Evolutionary conservation across 306 rosid species (phyloP), one percentile per base, ranked within the genome.

Genomic region (Rubus parviflorus): DNA sequence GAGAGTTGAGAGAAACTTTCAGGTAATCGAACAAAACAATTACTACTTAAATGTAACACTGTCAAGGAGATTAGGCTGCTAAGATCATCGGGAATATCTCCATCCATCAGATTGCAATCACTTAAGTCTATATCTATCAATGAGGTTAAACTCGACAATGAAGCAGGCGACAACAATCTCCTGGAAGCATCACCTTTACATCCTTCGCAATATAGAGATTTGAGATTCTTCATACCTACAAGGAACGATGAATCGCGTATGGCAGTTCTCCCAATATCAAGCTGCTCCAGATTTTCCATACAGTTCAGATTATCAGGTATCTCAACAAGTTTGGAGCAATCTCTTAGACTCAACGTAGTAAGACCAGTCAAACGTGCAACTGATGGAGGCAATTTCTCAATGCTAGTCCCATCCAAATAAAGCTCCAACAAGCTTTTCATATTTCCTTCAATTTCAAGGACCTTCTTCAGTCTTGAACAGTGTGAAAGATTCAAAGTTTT

Each of bases 231-330:
- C 23, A 76, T 9, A 30, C 45, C 74, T 19, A 15, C 54, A 25
- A 81, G 35, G 63, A 70, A 71, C 9, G 80, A 72, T 3, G 37
- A 49, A 10, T 72, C 47, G 9, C 54, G 72, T 25, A 81, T n/a
- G 17, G 70, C 52, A 45, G 85, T 76, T 70, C 68, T 23, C 20
- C 81, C 54, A 14, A 61, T 61, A 47, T 77, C 57, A 66, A 82
- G 66, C 65, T 5, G 23, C 61, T 68, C 25, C 61, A 82, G 54
- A 49, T 46, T 17, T 47, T 74, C 67, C 23, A 82, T 40, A 22
- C 20, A 58, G 17, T 56, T 78, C 11, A 82, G 30, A 37, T 52
- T 72, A 7, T 77, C 70, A 14, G 80, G 77, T 5, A 81, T 53
- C 4, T 20, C 70, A 9, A 56, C 51, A 46, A 77, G 20, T 17